Evolutionary conservation across 31 red algal species (phyloP).

Genomic region (Endocladia muricata): DNA sequence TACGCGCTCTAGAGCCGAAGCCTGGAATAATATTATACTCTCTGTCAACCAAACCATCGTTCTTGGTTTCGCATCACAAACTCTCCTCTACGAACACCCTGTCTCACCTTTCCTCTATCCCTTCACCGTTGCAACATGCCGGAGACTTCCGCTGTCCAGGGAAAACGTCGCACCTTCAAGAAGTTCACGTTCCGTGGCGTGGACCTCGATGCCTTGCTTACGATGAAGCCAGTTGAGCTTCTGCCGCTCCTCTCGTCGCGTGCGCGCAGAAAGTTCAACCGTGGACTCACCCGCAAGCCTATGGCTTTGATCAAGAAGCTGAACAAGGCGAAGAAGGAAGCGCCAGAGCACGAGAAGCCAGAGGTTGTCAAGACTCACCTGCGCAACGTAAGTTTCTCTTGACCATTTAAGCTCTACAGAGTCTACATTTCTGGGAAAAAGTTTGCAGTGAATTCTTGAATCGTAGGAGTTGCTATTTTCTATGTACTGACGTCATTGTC

Average conservation of each 20-base stretch:
- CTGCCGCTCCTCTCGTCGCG: conserved; percentile 79
- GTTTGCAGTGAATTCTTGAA: too few relatives aligned
- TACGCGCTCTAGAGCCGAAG: too few relatives aligned
- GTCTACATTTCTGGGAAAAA: not conserved
- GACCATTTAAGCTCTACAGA: not conserved
- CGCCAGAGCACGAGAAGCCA: conserved; percentile 86
- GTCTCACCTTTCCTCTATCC: too few relatives aligned
- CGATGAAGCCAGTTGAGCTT: conserved; percentile 83
- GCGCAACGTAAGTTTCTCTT: conserved; percentile 44
- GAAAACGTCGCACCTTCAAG: conserved; percentile 85
- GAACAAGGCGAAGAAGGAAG: conserved; percentile 92
- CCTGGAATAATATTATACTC: too few relatives aligned
- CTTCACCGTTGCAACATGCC: too few relatives aligned
- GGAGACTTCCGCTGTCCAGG: conserved; percentile 32
- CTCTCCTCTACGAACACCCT: too few relatives aligned
- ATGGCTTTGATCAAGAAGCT: conserved; percentile 96
- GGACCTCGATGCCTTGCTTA: conserved; percentile 93
- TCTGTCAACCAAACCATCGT: too few relatives aligned
- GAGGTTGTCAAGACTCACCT: conserved; percentile 82
- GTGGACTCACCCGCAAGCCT: conserved; percentile 83
- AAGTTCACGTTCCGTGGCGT: conserved; percentile 98
- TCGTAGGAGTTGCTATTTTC: too few relatives aligned
- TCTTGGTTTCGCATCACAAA: too few relatives aligned
- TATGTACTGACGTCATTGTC: too few relatives aligned
- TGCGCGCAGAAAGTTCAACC: conserved; percentile 85